Conservation (phyloP, 352 stramenopile genomes). For the Stramenopiles sp. region DNA sequence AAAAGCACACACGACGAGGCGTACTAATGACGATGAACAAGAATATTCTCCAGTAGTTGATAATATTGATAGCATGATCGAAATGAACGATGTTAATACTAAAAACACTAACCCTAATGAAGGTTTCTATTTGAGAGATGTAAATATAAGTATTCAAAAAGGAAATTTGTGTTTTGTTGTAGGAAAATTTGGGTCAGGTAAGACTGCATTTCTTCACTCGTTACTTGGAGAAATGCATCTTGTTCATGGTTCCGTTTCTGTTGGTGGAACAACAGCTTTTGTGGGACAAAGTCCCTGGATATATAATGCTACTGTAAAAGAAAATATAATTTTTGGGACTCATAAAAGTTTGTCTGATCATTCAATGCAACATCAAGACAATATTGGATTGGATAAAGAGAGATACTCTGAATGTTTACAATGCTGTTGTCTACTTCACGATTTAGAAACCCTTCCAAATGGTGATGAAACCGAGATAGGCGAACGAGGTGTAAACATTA, state of each 20-base stretch:
- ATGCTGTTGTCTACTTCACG: slow-evolving; percentile 28
- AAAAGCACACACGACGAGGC: background rate
- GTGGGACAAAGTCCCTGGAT: slow-evolving; percentile 74
- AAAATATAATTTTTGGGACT: slow-evolving; percentile 79
- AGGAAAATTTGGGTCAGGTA: slow-evolving; percentile 26
- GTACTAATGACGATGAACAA: no score
- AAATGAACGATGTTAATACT: slow-evolving; percentile 4
- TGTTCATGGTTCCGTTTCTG: slow-evolving; percentile 20
- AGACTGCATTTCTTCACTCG: slow-evolving; percentile 22
- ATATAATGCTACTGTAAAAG: slow-evolving; percentile 57
- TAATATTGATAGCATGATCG: no score
- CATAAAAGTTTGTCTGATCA: slow-evolving; percentile 24
- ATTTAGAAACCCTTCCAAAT: slow-evolving; percentile 32
- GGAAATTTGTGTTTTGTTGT: slow-evolving; percentile 35
- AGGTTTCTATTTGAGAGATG: background rate
- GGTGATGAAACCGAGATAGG: slow-evolving; percentile 84
- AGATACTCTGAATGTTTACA: slow-evolving; percentile 29
- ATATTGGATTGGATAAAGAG: no score
- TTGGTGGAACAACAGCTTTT: slow-evolving; percentile 44
- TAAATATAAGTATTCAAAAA: slow-evolving; percentile 6
- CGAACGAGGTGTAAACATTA: slow-evolving; percentile 86
- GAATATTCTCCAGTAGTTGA: no score
- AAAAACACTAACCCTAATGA: slow-evolving; percentile 5
- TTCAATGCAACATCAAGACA: no score
- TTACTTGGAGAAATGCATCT: slow-evolving; percentile 32